Evolutionary conservation across 345 rosid species (phyloP), one percentile per base, ranked within the genome.

Genomic region (Eucalyptus urophylla): DNA sequence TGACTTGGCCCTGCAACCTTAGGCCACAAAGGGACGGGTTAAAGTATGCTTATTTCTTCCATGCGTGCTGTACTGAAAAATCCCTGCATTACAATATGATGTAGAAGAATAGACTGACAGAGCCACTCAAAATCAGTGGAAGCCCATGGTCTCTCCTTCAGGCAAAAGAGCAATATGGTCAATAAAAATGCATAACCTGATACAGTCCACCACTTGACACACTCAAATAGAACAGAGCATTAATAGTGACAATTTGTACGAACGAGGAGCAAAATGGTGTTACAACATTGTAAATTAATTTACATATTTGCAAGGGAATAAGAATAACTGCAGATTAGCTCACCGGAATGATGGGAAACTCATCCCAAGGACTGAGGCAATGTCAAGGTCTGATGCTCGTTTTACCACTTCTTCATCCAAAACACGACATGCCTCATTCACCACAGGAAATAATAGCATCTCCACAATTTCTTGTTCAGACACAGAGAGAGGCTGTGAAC

Each of bases 281-380:
- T 16, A 6, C 11, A 40, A 11, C 24, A 40, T 76, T 44, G 83
- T 21, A 40, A 40, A 21, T 40, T 40, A 76, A 76, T 21, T 8
- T 76, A 4, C 43, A n/a, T 47, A 31, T 80, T 56, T 19, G 44
- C 49, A 86, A 67, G 29, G 69, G 60, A 33, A 44, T 10, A 80
- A 51, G n/a, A 80, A 47, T 54, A 54, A 60, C 86, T 21, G 47
- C 83, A 76, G 25, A 43, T 47, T 22, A 53, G 44, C 95, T 93
- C 88, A 98, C 99, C 96, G 97, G 89, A 95, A 97, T 92, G 97
- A 94, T 87, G 99, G 99, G 93, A 98, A 98, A 90, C 99, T 96
- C 99, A 98, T 97, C 91, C 99, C 99, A 72, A 97, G 97, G 40
- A 98, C 96, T 90, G 99, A 95, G 43, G 98, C 96, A 86, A 94